These are phyloP conservation scores for Penicillium sp. DNA, from an alignment of 2,329 filamentous ascomycete genomes.

Conservation along the genomic window DNA sequence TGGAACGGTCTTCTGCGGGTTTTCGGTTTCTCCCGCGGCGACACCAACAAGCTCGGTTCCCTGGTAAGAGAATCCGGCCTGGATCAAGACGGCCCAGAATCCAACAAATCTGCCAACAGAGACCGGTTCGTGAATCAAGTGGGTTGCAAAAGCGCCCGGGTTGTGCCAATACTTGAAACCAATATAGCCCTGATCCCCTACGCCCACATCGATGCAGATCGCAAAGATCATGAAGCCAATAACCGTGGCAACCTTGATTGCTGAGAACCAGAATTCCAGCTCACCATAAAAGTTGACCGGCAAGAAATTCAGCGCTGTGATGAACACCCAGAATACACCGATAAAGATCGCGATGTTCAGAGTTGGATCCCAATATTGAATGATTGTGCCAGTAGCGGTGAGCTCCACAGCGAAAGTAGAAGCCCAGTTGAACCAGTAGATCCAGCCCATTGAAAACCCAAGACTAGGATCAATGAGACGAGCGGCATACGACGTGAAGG, in stretches of 20 bases:
- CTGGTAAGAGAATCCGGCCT: conserved; percentile 37
- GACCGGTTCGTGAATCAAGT: conserved; percentile 53
- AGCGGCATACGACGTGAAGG: conserved; percentile 68
- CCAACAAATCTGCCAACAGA: conserved; percentile 58
- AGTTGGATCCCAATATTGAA: conserved; percentile 63
- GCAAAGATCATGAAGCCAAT: conserved; percentile 70
- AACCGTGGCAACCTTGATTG: conserved; percentile 69
- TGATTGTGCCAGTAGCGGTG: conserved; percentile 64
- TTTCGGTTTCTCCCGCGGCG: conserved; percentile 66
- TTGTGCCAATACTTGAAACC: conserved; percentile 66
- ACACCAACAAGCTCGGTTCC: conserved; percentile 70
- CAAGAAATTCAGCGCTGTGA: conserved; percentile 63
- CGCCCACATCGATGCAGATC: conserved; percentile 68
- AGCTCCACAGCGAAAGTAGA: conserved; percentile 70
- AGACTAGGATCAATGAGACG: conserved; percentile 67
- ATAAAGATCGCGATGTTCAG: conserved; percentile 67
- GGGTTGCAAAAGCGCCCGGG: conserved; percentile 63
- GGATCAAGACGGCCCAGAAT: conserved; percentile 48
- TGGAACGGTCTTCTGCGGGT: conserved; percentile 66
- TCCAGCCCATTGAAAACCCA: conserved; percentile 73
- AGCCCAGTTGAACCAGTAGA: conserved; percentile 74
- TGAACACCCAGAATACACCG: conserved; percentile 63
- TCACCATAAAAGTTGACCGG: conserved; percentile 69
- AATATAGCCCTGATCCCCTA: conserved; percentile 63
- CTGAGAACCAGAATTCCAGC: conserved; percentile 71